Base-by-base conservation (phyloP, 2,329 filamentous ascomycete genomes). In the Xylogone sp. region DNA sequence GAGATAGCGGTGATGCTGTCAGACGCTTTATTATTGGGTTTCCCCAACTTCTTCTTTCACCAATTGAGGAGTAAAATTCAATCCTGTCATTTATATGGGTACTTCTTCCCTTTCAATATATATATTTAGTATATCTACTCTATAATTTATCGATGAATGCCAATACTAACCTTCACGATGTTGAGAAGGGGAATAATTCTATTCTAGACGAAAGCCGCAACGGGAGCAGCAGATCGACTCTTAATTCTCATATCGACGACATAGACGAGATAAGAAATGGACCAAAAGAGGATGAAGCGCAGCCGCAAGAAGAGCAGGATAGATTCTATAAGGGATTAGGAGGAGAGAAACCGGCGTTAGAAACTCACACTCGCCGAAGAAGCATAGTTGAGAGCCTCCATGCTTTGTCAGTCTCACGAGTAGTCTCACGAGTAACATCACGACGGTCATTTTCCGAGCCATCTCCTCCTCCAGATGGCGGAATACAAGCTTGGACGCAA, bases 401-500 rank as follows among this genome's bases (percentile, higher is more conserved):
- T 10, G 10, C 34, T 5, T 16, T 39, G 34, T 16, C 34, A 39
- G 34, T 16, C 10, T 39, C 34, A 7, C 34, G 34, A 16, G 13
- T 39, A 39, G 34, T 16, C 10, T 39, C 34, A 7, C 34, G 34
- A 16, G 13, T 39, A 39, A 39, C 34, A 39, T 9, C 34, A 18
- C 10, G 34, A 39, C 10, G 34, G n/a, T 39, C 34, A 18, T 20
- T 21, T 10, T 16, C 44, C 31, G 49, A 51, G 22, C 27, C 24
- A 5, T 12, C 39, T 21, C 43, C 51, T 3, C 55, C 57, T 9
- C 57, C 57, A 10, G 80, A 83, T 54, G 80, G 80, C 24, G 79
- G 80, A 2, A 34, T 63, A 3, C 65, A 76, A 53, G 81, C 81
- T 8, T 83, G 79, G 79, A 67, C 78, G 5, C 73, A 75, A 2